A percentile compares a stretch with the other conserved stretches of the same genome.
Evolutionary conservation across 257 asterid genomes (phyloP).

Genomic region (Knoxia roxburghii): DNA sequence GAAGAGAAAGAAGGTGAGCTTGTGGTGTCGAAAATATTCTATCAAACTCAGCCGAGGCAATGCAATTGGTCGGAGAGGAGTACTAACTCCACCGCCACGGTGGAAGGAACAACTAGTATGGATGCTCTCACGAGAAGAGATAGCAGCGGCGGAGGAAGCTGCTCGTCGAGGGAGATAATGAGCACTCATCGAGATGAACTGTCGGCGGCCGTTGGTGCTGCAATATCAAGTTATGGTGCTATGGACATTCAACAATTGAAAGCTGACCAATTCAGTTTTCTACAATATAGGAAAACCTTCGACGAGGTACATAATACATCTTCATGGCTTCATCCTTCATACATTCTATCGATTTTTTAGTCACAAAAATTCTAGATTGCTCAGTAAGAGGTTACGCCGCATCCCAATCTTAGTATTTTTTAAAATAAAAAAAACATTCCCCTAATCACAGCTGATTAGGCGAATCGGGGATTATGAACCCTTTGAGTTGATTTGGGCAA

Average conservation of each 20-base stretch:
- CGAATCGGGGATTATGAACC: too few species aligned
- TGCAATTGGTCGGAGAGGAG: conserved; percentile 68
- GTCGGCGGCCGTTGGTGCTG: conserved; percentile 40
- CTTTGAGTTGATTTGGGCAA: too few species aligned
- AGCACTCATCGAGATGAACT: conserved; percentile 40
- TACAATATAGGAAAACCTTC: conserved; percentile 63
- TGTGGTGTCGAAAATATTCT: conserved; percentile 86
- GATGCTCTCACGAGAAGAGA: conserved; percentile 37
- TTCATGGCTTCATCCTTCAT: not conserved
- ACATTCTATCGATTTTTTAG: too few species aligned
- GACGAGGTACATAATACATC: conserved; percentile 52
- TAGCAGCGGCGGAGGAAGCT: conserved; percentile 41
- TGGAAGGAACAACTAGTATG: conserved; percentile 14
- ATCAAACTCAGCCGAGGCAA: conserved; percentile 92
- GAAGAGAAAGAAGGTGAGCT: conserved; percentile 95
- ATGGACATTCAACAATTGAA: conserved; percentile 66
- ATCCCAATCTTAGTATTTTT: too few species aligned
- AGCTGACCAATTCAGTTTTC: conserved; percentile 64
- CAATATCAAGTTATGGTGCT: conserved; percentile 41
- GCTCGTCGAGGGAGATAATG: conserved; percentile 49
- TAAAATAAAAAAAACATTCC: too few species aligned
- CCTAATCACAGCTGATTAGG: too few species aligned
- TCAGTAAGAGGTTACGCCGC: too few species aligned
- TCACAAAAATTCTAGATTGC: too few species aligned
- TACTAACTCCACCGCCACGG: not conserved